These are phyloP conservation scores for Wilcoxina mikolae DNA, from an alignment of 495 filamentous ascomycete genomes.

Conservation along the genomic window DNA sequence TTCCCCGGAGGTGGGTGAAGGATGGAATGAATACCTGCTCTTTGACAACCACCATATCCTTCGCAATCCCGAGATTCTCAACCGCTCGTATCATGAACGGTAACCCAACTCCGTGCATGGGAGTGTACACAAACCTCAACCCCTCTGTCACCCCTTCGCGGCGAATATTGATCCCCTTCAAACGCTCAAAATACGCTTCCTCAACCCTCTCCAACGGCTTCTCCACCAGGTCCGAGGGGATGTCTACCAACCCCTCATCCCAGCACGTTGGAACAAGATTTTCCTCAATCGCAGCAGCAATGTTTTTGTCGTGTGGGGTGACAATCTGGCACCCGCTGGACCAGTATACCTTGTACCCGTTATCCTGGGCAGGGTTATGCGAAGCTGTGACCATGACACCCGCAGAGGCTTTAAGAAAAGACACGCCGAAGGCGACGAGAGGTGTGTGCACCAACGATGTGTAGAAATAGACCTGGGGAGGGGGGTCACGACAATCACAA, in stretches of 20 bases:
- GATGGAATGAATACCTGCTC: slow-evolving; percentile 32
- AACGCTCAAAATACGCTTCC: slow-evolving; percentile 33
- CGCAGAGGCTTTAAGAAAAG: slow-evolving; percentile 41
- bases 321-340: slow-evolving; percentile 58
- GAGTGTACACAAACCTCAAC: slow-evolving; percentile 48
- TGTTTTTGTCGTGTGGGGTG: slow-evolving; percentile 46
- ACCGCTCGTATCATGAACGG: slow-evolving; percentile 35
- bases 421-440: slow-evolving; percentile 53
- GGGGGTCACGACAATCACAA: too few relatives aligned
- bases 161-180: slow-evolving; percentile 29
- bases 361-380: slow-evolving; percentile 51
- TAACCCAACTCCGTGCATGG: slow-evolving; percentile 54
- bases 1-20: slow-evolving; percentile 4
- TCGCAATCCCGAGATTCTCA: slow-evolving; percentile 35
- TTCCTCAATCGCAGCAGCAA: slow-evolving; percentile 43
- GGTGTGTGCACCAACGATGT: slow-evolving; percentile 45
- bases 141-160: not conserved
- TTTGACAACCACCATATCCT: slow-evolving; percentile 34
- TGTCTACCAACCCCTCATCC: slow-evolving; percentile 35
- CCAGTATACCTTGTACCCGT: slow-evolving; percentile 65
- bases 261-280: slow-evolving; percentile 43
- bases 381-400: slow-evolving; percentile 58
- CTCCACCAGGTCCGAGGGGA: slow-evolving; percentile 29
- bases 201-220: slow-evolving; percentile 33
- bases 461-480: slow-evolving; percentile 41